phyloP scores from a whole-genome alignment of 176 grass and related monocot genomes.

The Oryza australiensis region DNA sequence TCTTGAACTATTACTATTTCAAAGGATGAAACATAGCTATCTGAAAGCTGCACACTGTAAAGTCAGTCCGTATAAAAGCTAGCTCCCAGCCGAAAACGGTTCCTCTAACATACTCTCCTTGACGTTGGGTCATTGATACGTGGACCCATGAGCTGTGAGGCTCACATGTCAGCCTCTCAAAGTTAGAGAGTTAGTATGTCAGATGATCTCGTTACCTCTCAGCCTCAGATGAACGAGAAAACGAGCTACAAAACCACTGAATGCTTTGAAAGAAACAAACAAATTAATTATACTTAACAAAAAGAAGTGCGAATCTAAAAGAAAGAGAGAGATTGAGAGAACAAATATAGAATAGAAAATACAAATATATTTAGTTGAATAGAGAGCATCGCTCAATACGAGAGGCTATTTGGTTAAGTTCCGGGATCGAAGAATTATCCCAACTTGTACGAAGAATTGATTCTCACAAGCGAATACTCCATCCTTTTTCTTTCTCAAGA shows the following conservation, averaged over 20 bases:
- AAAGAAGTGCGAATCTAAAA: not conserved
- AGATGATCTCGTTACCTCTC: too few relatives aligned
- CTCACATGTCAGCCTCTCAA: too few relatives aligned
- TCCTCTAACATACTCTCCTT: too few relatives aligned
- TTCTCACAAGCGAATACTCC: not conserved
- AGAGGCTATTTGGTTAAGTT: not conserved
- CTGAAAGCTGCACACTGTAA: not conserved
- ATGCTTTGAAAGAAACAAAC: not conserved
- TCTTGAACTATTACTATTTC: not conserved
- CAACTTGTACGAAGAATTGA: not conserved
- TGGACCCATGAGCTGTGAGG: too few relatives aligned
- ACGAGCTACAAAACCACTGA: too few relatives aligned
- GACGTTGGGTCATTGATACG: too few relatives aligned
- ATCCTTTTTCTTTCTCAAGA: not conserved
- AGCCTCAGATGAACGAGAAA: not conserved
- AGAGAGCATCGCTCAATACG: not conserved
- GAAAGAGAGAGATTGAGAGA: not conserved
- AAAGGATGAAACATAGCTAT: slow-evolving; percentile 12
- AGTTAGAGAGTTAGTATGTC: too few relatives aligned
- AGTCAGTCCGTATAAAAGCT: not conserved
- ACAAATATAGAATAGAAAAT: not conserved
- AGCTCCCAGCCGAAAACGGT: too few relatives aligned
- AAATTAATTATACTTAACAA: not conserved
- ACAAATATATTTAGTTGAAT: not conserved
- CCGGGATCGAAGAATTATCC: not conserved